phyloP scores from a whole-genome alignment of 2,329 filamentous ascomycete genomes.

The Paecilomyces formosus region DNA sequence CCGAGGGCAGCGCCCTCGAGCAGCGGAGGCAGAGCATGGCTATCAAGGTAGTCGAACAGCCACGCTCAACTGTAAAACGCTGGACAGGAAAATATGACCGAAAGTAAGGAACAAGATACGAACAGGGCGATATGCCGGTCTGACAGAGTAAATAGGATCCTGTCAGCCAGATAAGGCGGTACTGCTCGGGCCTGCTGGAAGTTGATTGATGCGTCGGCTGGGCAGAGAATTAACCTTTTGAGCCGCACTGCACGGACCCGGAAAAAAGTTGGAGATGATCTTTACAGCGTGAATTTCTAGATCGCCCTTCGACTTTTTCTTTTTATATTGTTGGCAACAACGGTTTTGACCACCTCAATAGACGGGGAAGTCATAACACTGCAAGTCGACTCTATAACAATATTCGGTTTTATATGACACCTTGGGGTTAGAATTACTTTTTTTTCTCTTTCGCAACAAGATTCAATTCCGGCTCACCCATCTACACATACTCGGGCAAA shows the following conservation, averaged over 20 bases:
- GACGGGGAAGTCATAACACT: not conserved
- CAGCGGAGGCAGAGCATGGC: conserved; percentile 28
- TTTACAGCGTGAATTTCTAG: not conserved
- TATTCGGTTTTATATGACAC: not conserved
- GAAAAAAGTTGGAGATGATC: not conserved
- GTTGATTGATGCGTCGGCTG: not conserved
- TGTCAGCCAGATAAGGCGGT: not conserved
- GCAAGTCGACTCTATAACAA: not conserved
- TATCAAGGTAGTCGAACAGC: not conserved
- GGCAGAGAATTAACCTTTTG: not conserved
- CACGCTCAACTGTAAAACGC: not conserved
- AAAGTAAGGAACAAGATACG: not conserved
- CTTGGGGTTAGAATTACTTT: not conserved
- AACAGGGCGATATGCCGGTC: not conserved
- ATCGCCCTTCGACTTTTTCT: not conserved
- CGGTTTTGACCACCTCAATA: not conserved
- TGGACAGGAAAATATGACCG: not conserved
- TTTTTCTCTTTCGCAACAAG: no score
- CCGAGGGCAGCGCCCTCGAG: conserved; percentile 20
- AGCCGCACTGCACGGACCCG: not conserved
- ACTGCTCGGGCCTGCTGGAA: not conserved
- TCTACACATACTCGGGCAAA: not conserved
- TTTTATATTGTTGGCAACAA: not conserved
- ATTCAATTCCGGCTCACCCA: not conserved
- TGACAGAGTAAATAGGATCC: not conserved